Evolutionary conservation across 805 yeast genomes (phyloP), one percentile per base, ranked within the genome.

Genomic region (Ogataea haglerorum): DNA sequence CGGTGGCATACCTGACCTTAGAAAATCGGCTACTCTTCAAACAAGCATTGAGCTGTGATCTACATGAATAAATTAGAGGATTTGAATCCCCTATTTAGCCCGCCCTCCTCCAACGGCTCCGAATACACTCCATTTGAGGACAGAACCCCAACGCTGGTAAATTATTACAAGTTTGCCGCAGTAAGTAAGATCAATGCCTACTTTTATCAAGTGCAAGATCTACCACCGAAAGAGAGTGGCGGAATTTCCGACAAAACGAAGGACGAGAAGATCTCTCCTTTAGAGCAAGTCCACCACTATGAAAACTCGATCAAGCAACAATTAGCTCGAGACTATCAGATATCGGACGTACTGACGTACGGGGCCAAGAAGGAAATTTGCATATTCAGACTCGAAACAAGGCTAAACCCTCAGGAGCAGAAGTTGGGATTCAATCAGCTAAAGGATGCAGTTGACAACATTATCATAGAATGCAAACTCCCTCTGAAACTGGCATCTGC

Each of bases 291-390:
- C 5, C 54, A 58, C 23, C 43, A 49, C 16, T 60, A 59, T 36
- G 67, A 63, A 30, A 36, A 40, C 14, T 29, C 53, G 10, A 52
- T 63, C 10, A 53, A 51, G 30, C 17, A 41, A 1, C 60, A 60
- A 38, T 34, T 60, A 14, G 47, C 41, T 2, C 46, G 43, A n/a
- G 64, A 62, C 31, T 61, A 60, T 36, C 47, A 49, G 5, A 61
- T 61, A 21, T 36, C 45, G 7, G 60, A 61, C 37, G 49, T 54
- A 1, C 49, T 62, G 15, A 51, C 64, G 6, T 58, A 56, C 35
- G 57, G 54, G 3, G 58, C 63, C 2, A 56, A 58, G 39, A 52
- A 49, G 23, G 65, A 61, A 32, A 48, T 62, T 3, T 62, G 64
- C 38, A 39, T 61, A 5, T 61, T 60, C 36, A 65, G 60, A 39